A percentile compares a stretch with the other conserved stretches of the same genome.
These are phyloP conservation scores for Orbilia brochopaga DNA, from an alignment of 2,329 filamentous ascomycete genomes.

Conservation along the genomic window DNA sequence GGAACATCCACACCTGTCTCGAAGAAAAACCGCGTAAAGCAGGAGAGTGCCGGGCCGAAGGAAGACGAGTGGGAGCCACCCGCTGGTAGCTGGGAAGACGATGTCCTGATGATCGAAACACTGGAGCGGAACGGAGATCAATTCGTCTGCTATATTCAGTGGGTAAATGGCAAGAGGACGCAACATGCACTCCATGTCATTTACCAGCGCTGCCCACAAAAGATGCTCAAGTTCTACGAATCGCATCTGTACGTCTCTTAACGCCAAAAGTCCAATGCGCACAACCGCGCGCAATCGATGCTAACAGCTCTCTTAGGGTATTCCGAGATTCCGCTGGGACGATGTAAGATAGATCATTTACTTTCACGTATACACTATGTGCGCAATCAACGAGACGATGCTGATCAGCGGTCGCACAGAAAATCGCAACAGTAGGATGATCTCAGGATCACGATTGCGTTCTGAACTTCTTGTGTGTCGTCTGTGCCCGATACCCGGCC, in stretches of 20 bases:
- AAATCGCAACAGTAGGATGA: conserved; percentile 25
- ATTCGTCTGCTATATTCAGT: conserved; percentile 66
- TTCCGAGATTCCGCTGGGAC: conserved; percentile 35
- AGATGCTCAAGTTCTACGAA: conserved; percentile 65
- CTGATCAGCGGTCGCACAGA: conserved; percentile 25
- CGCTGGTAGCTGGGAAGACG: conserved; percentile 76
- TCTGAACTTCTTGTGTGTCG: neutral
- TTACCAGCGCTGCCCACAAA: conserved; percentile 79
- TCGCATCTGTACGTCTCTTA: conserved; percentile 59
- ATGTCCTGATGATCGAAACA: conserved; percentile 73
- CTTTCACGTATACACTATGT: conserved; percentile 26
- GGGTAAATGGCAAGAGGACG: conserved; percentile 70
- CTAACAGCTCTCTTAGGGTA: conserved; percentile 29
- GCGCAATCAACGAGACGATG: conserved; percentile 12
- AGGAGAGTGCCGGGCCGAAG: conserved; percentile 55
- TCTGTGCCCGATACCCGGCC: neutral
- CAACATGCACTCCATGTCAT: conserved; percentile 72
- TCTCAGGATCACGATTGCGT: neutral
- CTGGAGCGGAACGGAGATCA: conserved; percentile 70
- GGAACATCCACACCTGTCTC: conserved; percentile 51
- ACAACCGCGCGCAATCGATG: neutral
- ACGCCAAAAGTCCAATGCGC: conserved; percentile 1
- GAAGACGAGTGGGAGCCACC: conserved; percentile 69
- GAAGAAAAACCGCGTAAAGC: conserved; percentile 54
- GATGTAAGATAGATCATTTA: conserved; percentile 22